These are phyloP conservation scores for Castanea mollissima DNA, from an alignment of 306 rosid species.

Conservation along the genomic window DNA sequence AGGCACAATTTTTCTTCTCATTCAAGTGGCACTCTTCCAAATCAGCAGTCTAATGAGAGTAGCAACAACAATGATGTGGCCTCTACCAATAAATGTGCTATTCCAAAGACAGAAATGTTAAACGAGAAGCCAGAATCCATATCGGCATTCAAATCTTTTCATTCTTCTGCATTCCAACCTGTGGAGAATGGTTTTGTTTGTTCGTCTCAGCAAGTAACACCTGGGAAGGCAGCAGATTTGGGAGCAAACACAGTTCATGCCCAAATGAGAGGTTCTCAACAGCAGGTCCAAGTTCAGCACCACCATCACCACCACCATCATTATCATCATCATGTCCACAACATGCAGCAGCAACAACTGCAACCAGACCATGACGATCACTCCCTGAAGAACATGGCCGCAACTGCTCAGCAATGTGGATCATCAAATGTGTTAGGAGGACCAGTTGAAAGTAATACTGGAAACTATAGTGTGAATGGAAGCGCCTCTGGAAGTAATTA, in stretches of 20 bases:
- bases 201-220: conserved; percentile 34
- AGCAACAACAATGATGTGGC: conserved; percentile 22
- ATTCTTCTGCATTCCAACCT: conserved; percentile 36
- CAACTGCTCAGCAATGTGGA: conserved; percentile 38
- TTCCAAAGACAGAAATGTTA: conserved; percentile 38
- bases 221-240: conserved; percentile 24
- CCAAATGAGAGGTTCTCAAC: conserved; percentile 36
- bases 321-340: conserved; percentile 40
- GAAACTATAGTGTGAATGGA: conserved; percentile 35
- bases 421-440: conserved; percentile 41
- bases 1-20: conserved; percentile 9
- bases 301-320: conserved; percentile 42
- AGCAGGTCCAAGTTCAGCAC: conserved; percentile 41
- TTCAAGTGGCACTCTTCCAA: conserved; percentile 17
- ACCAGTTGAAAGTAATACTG: conserved; percentile 38
- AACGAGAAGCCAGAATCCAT: conserved; percentile 39
- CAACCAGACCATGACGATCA: conserved; percentile 27
- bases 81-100: conserved; percentile 34
- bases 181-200: conserved; percentile 30
- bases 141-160: conserved; percentile 34
- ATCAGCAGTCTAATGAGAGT: conserved; percentile 24
- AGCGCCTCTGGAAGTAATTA: conserved; percentile 43
- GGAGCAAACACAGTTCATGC: conserved; percentile 24
- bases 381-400: conserved; percentile 27
- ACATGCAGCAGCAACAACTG: conserved; percentile 21